Conservation (phyloP, 768 basidiomycete genomes). For the Strobilomyces echinocephalus region DNA sequence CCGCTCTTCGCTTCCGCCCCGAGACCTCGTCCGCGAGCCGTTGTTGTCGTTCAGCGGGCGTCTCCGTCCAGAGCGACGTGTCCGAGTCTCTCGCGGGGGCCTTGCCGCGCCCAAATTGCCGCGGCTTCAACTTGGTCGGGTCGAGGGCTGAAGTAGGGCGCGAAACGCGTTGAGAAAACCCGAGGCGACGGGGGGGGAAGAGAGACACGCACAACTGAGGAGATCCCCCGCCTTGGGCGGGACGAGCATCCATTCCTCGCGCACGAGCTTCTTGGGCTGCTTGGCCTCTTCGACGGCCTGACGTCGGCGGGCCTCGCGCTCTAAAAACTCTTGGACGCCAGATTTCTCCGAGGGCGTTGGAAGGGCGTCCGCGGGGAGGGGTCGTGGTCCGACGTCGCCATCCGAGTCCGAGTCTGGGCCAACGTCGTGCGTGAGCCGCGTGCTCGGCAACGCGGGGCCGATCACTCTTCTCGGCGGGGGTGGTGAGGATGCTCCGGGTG, state of each 20-base stretch:
- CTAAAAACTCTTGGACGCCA: constrained; percentile 78
- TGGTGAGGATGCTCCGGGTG: constrained; percentile 9
- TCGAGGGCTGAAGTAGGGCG: constrained; percentile 60
- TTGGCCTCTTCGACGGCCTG: constrained; percentile 74
- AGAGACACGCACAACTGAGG: constrained; percentile 57
- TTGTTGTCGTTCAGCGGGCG: constrained; percentile 87
- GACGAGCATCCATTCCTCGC: constrained; percentile 98
- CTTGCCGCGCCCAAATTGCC: constrained; percentile 71
- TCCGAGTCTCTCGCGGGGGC: constrained; percentile 42
- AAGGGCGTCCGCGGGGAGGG: constrained; percentile 45
- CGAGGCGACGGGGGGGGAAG: neutral
- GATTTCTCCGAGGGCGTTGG: constrained; percentile 46
- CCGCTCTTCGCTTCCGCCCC: constrained; percentile 80
- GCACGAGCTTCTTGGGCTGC: constrained; percentile 71
- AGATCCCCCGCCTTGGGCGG: constrained; percentile 82
- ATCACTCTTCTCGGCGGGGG: constrained; percentile 32
- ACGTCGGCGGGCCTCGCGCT: constrained; percentile 72
- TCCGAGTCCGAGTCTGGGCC: constrained; percentile 55
- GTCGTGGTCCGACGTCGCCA: constrained; percentile 82
- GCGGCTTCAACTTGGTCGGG: constrained; percentile 73
- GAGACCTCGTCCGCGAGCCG: constrained; percentile 90
- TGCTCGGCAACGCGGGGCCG: constrained; percentile 51
- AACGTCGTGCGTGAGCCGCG: constrained; percentile 28
- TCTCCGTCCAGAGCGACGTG: constrained; percentile 91
- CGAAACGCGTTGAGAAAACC: neutral